Evolutionary conservation across 2,329 filamentous ascomycete species (phyloP).

Genomic region (Pestalotiopsis sp.): DNA sequence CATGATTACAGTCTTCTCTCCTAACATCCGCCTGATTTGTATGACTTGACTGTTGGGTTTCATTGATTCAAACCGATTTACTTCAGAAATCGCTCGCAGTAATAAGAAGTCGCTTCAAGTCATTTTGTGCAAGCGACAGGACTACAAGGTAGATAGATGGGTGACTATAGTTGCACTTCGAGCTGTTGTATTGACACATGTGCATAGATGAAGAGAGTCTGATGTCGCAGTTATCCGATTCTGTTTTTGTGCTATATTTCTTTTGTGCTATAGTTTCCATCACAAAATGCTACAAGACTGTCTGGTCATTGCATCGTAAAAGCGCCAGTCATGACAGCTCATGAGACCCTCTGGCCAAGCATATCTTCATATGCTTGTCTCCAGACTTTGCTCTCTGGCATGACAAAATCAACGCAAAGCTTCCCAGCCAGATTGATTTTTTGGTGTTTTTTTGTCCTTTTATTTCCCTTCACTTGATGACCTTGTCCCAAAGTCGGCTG

Average conservation of each 20-base stretch:
- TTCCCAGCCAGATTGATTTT: neutral
- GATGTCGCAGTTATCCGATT: neutral
- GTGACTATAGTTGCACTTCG: too few species aligned
- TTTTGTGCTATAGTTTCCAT: neutral
- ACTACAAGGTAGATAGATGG: too few species aligned
- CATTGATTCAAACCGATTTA: too few species aligned
- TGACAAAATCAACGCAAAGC: conserved; percentile 6
- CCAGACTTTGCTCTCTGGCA: neutral
- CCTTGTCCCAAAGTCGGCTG: neutral
- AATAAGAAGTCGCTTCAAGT: too few species aligned
- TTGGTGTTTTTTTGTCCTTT: neutral
- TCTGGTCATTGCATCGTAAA: neutral
- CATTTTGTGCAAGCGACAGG: too few species aligned
- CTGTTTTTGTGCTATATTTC: neutral
- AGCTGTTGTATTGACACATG: too few species aligned
- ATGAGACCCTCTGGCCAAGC: neutral
- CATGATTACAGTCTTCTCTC: too few species aligned
- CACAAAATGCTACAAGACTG: neutral
- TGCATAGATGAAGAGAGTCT: too few species aligned
- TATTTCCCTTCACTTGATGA: neutral
- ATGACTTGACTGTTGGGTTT: too few species aligned
- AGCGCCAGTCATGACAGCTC: neutral
- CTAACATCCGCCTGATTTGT: too few species aligned
- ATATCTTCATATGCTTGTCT: neutral
- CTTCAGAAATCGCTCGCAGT: too few species aligned